Evolutionary conservation across 106 monocot species (phyloP).

Genomic region (Dendrobium nobile): DNA sequence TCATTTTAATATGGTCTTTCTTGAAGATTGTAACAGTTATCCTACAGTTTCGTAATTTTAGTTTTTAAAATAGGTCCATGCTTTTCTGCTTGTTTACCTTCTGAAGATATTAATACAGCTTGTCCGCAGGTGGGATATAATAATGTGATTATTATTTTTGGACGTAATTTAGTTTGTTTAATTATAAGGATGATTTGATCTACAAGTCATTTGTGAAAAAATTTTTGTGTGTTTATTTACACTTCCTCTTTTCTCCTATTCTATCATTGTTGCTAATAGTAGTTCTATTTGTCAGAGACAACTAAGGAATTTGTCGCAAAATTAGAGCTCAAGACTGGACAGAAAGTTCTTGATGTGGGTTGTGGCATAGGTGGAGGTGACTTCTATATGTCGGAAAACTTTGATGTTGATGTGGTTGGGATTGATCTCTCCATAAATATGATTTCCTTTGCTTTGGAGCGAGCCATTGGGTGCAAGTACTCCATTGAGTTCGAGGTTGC

Average conservation of each 20-base stretch:
- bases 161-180: neutral
- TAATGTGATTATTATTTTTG: neutral
- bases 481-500: slow-evolving; percentile 63
- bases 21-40: neutral
- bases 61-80: neutral
- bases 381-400: slow-evolving; percentile 69
- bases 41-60: neutral
- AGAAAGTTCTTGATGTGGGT: slow-evolving; percentile 70
- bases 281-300: slow-evolving; percentile 29
- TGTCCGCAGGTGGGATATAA: neutral
- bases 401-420: slow-evolving; percentile 58
- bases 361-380: slow-evolving; percentile 80
- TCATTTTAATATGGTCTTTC: neutral
- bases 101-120: neutral
- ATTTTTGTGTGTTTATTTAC: neutral
- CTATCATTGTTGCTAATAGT: neutral
- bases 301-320: slow-evolving; percentile 63
- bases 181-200: neutral
- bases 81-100: neutral
- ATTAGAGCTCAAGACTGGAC: slow-evolving; percentile 46
- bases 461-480: slow-evolving; percentile 62
- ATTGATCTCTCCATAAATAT: slow-evolving; percentile 75
- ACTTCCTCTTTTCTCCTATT: neutral
- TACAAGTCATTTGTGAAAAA: neutral
- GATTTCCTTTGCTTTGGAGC: slow-evolving; percentile 69